These are phyloP conservation scores for Yarrowia yakushimensis DNA, from an alignment of 805 yeast species.

Conservation along the genomic window DNA sequence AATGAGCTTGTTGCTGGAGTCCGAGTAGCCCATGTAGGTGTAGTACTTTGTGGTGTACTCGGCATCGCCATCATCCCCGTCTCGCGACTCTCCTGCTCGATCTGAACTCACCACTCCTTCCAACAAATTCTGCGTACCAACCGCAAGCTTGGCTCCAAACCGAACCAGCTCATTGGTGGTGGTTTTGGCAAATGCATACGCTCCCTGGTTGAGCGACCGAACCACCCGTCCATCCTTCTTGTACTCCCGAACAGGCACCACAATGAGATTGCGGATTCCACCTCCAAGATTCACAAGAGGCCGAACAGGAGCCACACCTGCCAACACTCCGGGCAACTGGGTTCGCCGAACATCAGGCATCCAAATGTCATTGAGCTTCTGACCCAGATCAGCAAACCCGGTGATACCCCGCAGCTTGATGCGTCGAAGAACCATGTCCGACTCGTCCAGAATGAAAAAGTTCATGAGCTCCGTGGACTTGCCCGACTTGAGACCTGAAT, in stretches of 20 bases:
- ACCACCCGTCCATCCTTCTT: constrained; percentile 66
- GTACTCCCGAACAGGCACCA: constrained; percentile 71
- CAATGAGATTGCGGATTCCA: constrained; percentile 69
- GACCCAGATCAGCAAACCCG: constrained; percentile 63
- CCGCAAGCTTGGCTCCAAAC: constrained; percentile 78
- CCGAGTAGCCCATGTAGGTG: constrained; percentile 30
- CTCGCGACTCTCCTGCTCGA: constrained; percentile 52
- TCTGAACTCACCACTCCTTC: constrained; percentile 82
- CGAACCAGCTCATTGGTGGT: constrained; percentile 78
- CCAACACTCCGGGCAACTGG: constrained; percentile 74
- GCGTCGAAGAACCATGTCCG: constrained; percentile 61
- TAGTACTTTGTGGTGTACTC: constrained; percentile 26
- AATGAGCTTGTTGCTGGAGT: constrained; percentile 26
- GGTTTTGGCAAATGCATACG: constrained; percentile 65
- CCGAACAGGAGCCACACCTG: constrained; percentile 80
- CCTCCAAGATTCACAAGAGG: constrained; percentile 74
- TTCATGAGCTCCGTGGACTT: constrained; percentile 83
- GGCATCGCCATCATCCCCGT: constrained; percentile 25
- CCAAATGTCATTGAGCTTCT: constrained; percentile 66
- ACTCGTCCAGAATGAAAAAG: constrained; percentile 82
- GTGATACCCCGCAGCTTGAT: constrained; percentile 68
- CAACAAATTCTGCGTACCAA: constrained; percentile 78
- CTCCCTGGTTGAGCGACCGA: constrained; percentile 71
- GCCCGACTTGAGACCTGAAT: constrained; percentile 80
- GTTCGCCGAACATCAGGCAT: constrained; percentile 80